Base-by-base conservation (phyloP, 352 stramenopile species). In the Globisporangium acanthophoron region DNA sequence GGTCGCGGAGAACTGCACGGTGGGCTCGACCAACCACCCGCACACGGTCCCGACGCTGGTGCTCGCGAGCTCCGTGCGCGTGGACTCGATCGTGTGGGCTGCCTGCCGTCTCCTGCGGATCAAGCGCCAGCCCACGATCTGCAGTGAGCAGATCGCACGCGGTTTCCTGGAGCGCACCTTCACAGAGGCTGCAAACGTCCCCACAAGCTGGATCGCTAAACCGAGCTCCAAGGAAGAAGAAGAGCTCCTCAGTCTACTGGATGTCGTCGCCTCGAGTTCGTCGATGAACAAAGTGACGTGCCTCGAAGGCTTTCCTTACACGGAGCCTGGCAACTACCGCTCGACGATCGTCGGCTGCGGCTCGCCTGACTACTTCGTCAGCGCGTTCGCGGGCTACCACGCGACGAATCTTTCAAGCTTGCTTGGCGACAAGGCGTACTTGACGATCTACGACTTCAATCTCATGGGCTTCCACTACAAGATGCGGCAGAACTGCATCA, bases 261-360 rank as follows among this genome's bases (percentile, higher is more conserved):
- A 76, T 24, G 73, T 87, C 41, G 74, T 87, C 52, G 71, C 66
- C 56, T 62, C 70, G 55, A 85, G 74, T 47, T 57, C 57, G 0
- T 73, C 74, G 12, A 49, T 82, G 9, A 69, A 52, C 3, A 52
- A 50, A 0, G 50, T 76, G 39, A 65, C 70, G 1, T 87, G 77
- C 56, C 68, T 84, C 31, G 71, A 81, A 57, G 74, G 66, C 11
- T 76, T 85, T 29, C 46, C 40, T n/a, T 39, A 62, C 33, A 21
- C 29, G 12, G 71, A 62, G 4, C 15, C 56, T 3, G 63, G 62
- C 3, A 20, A 31, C 31, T 66, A 78, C 47, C 59, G 46, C 41
- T 24, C 62, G 1, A 55, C 49, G 24, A 60, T 73, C 20, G 71
- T 65, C 46, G 71, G 71, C 31, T 80, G 69, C 43, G 69, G 66